Base-by-base conservation (phyloP, 192 early-diverging fungal genomes). In the Piromyces sp. region DNA sequence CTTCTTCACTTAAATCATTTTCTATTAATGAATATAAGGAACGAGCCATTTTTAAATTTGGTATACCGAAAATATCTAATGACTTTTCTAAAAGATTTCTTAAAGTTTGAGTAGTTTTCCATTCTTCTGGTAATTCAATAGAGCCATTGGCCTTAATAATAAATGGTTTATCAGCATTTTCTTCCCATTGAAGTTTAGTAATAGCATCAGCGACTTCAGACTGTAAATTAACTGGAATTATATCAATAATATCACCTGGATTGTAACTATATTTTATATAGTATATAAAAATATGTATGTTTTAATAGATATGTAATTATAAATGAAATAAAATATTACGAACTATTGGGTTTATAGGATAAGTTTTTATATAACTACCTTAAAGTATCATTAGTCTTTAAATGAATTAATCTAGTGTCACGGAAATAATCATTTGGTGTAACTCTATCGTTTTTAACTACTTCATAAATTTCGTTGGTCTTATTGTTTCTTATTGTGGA, bases 211-310 rank as follows among this genome's bases (percentile, higher is more conserved):
- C 82, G 1, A 98, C 93, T 30, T 95, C 94, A n/a, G 85, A 84
- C 1, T 82, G 79, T 3, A 88, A 83, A 84, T 97, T 99, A 26
- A 88, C 81, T 0, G 98, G 96, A 33, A 88, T 83, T 78, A 99
- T 85, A 3, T 88, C 88, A 30, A 93, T 89, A 22, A 96, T 91
- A 87, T 97, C 96, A 16, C 96, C 96, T 13, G 96, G 92, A 22
- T 85, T 83, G 81, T 95, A 94, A 5, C 88, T 89, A 80, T 84
- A 14, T 38, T 38, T 33, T 9, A 33, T 33, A n/a, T n/a, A n/a
- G n/a, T n/a, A n/a, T n/a, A n/a, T n/a, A n/a, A n/a, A n/a, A n/a
- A n/a, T n/a, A n/a, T n/a, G n/a, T n/a, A n/a, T n/a, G n/a, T n/a
- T n/a, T n/a, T n/a, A n/a, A n/a, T n/a, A n/a, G n/a, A n/a, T n/a